Base-by-base conservation (phyloP, 331 rosid species). In the Saraca asoca region DNA sequence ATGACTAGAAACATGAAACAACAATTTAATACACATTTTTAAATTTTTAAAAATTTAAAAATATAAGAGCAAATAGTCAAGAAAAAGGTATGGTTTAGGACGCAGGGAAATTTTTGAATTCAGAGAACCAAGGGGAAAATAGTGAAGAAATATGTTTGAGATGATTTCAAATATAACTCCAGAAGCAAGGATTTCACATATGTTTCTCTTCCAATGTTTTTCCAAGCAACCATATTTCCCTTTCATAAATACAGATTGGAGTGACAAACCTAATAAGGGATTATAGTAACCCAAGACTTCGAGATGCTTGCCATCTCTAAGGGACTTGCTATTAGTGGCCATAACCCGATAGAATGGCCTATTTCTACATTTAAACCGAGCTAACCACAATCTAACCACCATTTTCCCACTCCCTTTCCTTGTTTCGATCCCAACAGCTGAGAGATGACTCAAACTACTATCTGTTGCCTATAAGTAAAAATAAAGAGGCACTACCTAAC, bases 261-360 rank as follows among this genome's bases (percentile, higher is more conserved):
- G 16, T 59, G 12, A 62, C 24, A 42, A 78, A 89, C 96, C 91
- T 73, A 97, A 91, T 37, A 93, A 77, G 20, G 97, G 96, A 75
- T 93, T 88, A 72, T 90, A 93, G 81, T 90, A 90, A 12, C 97
- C 97, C 4, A 90, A 79, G 64, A 86, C 87, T 64, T 94, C 98
- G 29, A 93, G 81, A 61, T 90, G 96, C 43, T 87, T 88, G 64
- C 97, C 97, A 51, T 90, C 97, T 68, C 99, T 80, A 0, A 96
- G 97, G 53, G 95, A 94, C 62, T 96, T 82, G 72, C 97, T 88
- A 81, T 94, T 89, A 2, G 97, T 95, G 0, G 95, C 95, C 89
- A 88, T 90, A 11, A 94, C 95, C 20, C 99, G 80, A 60, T 90
- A 90, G 68, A 90, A 94, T 5, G 97, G 99, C 56, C 85, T 86